These are phyloP conservation scores for Yamadazyma jaroonii DNA, from an alignment of 1,139 yeast genomes.

Conservation along the genomic window DNA sequence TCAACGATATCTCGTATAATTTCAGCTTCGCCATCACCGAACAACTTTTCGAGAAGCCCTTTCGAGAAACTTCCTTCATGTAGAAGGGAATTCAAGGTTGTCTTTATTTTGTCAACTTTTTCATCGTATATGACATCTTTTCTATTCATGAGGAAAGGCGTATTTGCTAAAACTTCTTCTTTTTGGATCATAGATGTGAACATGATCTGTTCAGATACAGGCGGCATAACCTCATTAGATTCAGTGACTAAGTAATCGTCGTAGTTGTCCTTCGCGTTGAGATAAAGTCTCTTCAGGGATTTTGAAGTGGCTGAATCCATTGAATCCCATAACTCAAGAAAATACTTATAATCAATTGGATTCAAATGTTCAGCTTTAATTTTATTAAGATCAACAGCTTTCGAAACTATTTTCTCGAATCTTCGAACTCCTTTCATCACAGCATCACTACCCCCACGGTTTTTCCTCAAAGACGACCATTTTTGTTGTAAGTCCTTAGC, in stretches of 20 bases:
- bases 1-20: constrained; percentile 49
- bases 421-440: constrained; percentile 51
- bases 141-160: constrained; percentile 28
- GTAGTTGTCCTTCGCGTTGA: constrained; percentile 24
- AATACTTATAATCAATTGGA: constrained; percentile 44
- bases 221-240: constrained; percentile 21
- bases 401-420: constrained; percentile 57
- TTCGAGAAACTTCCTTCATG: constrained; percentile 46
- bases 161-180: constrained; percentile 39
- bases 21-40: constrained; percentile 37
- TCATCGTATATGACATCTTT: constrained; percentile 7
- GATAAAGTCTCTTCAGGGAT: constrained; percentile 31
- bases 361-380: constrained; percentile 46
- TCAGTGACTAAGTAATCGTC: constrained; percentile 25
- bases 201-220: constrained; percentile 35
- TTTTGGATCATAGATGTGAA: constrained; percentile 55
- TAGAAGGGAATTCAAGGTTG: constrained; percentile 54
- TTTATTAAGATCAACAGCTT: constrained; percentile 49
- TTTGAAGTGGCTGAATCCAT: constrained; percentile 38
- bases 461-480: constrained; percentile 62
- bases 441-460: constrained; percentile 52
- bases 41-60: constrained; percentile 40
- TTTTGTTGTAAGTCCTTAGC: constrained; percentile 45
- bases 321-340: constrained; percentile 58
- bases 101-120: constrained; percentile 14